These are phyloP conservation scores for Deuterostichococcus epilithicus DNA, from an alignment of 139 green algal species.

Conservation along the genomic window DNA sequence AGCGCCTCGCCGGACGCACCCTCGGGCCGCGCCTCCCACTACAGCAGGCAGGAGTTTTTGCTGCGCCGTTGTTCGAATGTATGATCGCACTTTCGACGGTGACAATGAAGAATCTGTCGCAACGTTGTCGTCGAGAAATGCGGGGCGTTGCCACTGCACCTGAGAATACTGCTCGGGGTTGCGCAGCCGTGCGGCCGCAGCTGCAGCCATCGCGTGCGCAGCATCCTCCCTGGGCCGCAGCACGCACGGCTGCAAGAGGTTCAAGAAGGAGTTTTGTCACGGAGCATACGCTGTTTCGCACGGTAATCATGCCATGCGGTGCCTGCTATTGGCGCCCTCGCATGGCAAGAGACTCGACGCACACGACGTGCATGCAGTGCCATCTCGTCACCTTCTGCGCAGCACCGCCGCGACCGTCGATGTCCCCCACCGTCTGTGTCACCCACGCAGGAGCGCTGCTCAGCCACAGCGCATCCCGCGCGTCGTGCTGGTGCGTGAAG, in stretches of 20 bases:
- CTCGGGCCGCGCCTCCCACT: neutral
- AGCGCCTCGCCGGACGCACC: neutral
- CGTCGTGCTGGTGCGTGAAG: slow-evolving; percentile 1
- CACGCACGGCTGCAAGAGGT: neutral
- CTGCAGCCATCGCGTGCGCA: neutral
- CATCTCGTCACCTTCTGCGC: neutral
- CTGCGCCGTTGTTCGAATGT: too few relatives aligned
- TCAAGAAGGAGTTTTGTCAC: too few relatives aligned
- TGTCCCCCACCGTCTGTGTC: neutral
- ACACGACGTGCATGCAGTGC: too few relatives aligned
- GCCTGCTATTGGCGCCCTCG: too few relatives aligned
- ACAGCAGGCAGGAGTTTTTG: too few relatives aligned
- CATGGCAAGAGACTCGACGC: too few relatives aligned
- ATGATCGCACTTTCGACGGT: too few relatives aligned
- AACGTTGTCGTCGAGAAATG: too few relatives aligned
- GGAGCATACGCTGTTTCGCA: too few relatives aligned
- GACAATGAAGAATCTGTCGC: too few relatives aligned
- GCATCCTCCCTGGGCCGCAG: neutral
- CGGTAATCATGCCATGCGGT: too few relatives aligned
- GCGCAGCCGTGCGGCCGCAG: neutral
- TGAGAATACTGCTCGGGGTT: neutral
- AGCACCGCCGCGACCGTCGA: neutral
- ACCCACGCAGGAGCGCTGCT: neutral
- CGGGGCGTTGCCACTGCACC: too few relatives aligned
- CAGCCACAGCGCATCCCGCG: neutral